Evolutionary conservation across 305 asterid species (phyloP).

Genomic region (Rubia tinctorum): DNA sequence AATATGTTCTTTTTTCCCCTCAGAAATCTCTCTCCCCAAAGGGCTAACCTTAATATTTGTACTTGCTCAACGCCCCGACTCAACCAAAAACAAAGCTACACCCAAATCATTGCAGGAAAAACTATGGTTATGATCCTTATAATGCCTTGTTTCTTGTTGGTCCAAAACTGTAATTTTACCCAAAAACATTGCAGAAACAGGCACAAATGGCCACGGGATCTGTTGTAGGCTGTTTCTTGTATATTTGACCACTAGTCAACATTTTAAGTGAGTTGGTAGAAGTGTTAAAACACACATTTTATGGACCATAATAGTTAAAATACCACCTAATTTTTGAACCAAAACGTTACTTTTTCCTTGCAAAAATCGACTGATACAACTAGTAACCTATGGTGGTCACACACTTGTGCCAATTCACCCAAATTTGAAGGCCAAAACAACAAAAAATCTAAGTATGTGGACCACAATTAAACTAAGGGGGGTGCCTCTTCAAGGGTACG

Average conservation of each 20-base stretch:
- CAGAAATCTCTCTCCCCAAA: not conserved
- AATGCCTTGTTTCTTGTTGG: not conserved
- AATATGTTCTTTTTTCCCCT: not conserved
- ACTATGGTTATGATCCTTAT: not conserved
- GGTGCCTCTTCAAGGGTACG: constrained; percentile 37
- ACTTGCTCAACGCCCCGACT: not conserved
- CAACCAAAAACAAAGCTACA: not conserved
- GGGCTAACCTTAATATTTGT: not conserved
- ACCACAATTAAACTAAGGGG: no score
- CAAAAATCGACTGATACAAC: no score
- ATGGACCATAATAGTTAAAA: not conserved
- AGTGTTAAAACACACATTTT: not conserved
- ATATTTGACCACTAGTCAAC: not conserved
- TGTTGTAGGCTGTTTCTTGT: not conserved
- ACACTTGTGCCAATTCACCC: not conserved
- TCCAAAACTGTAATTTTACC: not conserved
- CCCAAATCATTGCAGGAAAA: not conserved
- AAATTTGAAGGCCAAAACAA: not conserved
- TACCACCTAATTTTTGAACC: not conserved
- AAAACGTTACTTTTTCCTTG: not conserved
- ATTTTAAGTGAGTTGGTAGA: not conserved
- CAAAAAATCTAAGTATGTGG: not conserved
- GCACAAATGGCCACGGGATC: not conserved
- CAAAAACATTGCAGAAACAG: not conserved
- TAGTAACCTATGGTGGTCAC: not conserved